A percentile compares a stretch with the other conserved stretches of the same genome.
Evolutionary conservation across 1,284 basidiomycete genomes (phyloP).

Genomic region (Thelephora terrestris): DNA sequence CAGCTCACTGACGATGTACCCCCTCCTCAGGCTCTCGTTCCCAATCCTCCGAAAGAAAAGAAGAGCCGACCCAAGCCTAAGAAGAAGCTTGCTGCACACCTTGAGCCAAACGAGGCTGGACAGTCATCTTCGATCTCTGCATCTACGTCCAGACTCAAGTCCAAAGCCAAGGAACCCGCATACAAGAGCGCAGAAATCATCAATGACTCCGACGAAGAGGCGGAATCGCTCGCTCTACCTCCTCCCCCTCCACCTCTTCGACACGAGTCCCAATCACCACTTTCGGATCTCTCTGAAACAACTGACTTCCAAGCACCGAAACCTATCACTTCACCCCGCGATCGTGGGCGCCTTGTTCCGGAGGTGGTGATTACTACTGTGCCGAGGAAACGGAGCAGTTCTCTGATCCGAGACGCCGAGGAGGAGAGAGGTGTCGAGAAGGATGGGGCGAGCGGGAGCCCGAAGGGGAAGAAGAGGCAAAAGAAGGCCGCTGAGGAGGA

Average conservation of each 20-base stretch:
- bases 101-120: not conserved
- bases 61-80: constrained; percentile 5
- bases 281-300: too few species aligned
- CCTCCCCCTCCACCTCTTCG: not conserved
- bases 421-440: constrained; percentile 1
- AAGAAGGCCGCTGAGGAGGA: constrained; percentile 8
- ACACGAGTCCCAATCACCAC: too few species aligned
- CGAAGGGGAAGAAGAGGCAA: constrained; percentile 9
- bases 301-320: too few species aligned
- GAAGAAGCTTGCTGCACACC: not conserved
- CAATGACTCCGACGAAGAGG: not conserved
- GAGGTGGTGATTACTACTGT: not conserved
- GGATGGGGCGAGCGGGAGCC: constrained; percentile 3
- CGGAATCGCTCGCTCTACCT: not conserved
- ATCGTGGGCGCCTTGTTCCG: not conserved
- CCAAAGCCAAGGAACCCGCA: not conserved
- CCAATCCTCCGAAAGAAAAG: constrained; percentile 2
- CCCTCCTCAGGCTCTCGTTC: not conserved
- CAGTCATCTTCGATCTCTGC: not conserved
- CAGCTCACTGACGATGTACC: too few species aligned
- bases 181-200: not conserved
- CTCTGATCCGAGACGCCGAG: constrained; percentile 3
- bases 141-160: not conserved
- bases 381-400: not conserved
- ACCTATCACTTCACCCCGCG: not conserved